Conservation (phyloP, 139 green algal species). For the Diplosphaera chodatii region DNA sequence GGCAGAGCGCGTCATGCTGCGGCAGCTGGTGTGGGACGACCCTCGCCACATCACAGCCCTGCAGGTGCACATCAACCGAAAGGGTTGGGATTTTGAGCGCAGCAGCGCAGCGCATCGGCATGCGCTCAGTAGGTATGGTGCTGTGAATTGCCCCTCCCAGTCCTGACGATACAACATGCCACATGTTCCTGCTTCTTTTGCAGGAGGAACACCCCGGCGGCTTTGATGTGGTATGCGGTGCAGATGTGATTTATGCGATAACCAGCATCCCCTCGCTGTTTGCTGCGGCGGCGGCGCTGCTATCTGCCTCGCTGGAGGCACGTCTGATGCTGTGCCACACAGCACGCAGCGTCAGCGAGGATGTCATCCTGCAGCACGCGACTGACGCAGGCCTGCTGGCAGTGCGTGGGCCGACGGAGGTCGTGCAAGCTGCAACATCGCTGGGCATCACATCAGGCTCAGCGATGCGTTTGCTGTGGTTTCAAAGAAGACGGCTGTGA, state of each 20-base stretch:
- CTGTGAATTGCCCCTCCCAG: too few species aligned
- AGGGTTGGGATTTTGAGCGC: too few species aligned
- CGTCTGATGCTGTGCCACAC: conserved; percentile 16
- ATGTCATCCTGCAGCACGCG: conserved; percentile 6
- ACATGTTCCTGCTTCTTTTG: background rate
- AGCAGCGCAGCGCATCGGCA: background rate
- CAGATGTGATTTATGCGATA: conserved; percentile 17
- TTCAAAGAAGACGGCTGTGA: background rate
- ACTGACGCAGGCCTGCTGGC: background rate
- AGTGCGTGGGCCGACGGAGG: background rate
- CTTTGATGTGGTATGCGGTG: conserved; percentile 24
- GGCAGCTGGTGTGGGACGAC: conserved; percentile 13
- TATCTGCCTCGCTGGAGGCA: background rate
- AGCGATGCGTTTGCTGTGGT: background rate
- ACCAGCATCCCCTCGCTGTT: conserved; percentile 13
- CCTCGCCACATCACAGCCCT: background rate
- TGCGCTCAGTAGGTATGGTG: too few species aligned
- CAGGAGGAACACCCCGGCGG: background rate
- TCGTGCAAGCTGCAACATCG: background rate
- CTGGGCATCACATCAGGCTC: background rate
- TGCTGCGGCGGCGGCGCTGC: background rate
- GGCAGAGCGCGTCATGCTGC: conserved; percentile 9
- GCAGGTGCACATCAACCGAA: background rate
- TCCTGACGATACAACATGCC: too few species aligned
- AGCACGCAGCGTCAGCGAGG: conserved; percentile 9